Percentiles rank a stretch among this genome's conserved stretches.
Evolutionary conservation across 2,329 filamentous ascomycete genomes (phyloP).

Genomic region (Arthrobotrys pseudoclavata): DNA sequence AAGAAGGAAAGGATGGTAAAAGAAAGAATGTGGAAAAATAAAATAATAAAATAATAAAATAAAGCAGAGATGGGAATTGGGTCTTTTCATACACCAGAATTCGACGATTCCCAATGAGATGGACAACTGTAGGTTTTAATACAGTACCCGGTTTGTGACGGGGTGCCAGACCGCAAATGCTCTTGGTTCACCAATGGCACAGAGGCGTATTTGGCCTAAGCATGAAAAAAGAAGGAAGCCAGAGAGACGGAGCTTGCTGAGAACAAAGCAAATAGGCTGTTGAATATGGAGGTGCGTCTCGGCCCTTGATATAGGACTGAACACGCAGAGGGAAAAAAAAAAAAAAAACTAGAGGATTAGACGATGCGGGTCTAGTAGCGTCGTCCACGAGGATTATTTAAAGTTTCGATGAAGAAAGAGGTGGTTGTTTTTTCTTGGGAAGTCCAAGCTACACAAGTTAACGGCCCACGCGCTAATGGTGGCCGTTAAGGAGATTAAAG

Average conservation of each 20-base stretch:
- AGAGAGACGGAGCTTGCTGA: constrained; percentile 43
- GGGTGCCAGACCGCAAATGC: constrained; percentile 19
- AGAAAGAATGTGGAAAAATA: constrained; percentile 17
- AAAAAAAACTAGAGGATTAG: constrained; percentile 24
- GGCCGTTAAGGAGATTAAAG: constrained; percentile 53
- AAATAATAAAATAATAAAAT: background rate
- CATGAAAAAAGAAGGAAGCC: constrained; percentile 56
- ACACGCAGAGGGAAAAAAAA: constrained; percentile 26
- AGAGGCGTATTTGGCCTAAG: constrained; percentile 28
- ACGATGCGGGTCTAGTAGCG: constrained; percentile 30
- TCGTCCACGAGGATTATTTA: constrained; percentile 7
- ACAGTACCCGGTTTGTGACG: constrained; percentile 38
- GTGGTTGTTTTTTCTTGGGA: constrained; percentile 43
- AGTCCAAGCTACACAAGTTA: constrained; percentile 45
- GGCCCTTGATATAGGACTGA: constrained; percentile 47
- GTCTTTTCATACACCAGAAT: constrained; percentile 13
- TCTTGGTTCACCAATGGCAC: constrained; percentile 38
- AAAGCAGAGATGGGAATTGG: constrained; percentile 16
- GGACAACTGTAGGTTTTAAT: constrained; percentile 44
- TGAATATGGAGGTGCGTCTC: constrained; percentile 29
- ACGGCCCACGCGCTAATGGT: constrained; percentile 23
- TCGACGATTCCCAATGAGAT: constrained; percentile 27
- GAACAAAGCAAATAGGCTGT: constrained; percentile 56
- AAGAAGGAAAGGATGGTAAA: constrained; percentile 43
- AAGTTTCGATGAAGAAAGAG: constrained; percentile 24